phyloP scores from a whole-genome alignment of 495 filamentous ascomycete genomes.

The Thermothielavioides terrestris region DNA sequence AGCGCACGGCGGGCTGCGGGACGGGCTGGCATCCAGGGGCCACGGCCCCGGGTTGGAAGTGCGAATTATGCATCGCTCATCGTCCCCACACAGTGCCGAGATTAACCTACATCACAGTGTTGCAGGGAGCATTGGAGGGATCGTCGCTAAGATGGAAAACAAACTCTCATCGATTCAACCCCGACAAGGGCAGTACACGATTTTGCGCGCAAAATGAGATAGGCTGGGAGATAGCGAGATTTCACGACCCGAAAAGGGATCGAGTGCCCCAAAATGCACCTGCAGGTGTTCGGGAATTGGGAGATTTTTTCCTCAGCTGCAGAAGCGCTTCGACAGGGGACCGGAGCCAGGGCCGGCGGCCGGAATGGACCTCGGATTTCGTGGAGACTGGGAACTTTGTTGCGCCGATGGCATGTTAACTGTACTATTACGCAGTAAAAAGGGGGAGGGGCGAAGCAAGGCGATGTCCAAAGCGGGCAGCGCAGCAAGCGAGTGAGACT shows the following conservation, averaged over 20 bases:
- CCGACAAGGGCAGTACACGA: neutral
- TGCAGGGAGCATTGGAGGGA: neutral
- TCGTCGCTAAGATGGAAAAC: neutral
- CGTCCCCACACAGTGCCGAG: conserved; percentile 1
- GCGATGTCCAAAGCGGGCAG: too few species aligned
- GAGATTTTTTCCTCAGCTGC: neutral
- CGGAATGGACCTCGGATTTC: too few species aligned
- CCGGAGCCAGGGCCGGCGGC: too few species aligned
- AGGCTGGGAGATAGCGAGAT: conserved; percentile 25
- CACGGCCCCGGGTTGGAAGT: neutral
- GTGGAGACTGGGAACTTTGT: too few species aligned
- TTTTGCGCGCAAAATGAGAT: conserved; percentile 6
- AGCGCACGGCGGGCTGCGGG: neutral
- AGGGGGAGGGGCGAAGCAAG: too few species aligned
- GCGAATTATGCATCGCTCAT: too few species aligned
- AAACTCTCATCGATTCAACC: neutral
- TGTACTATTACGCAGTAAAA: too few species aligned
- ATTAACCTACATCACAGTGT: neutral
- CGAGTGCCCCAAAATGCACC: conserved; percentile 23
- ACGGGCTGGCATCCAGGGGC: neutral
- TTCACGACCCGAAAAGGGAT: conserved; percentile 12
- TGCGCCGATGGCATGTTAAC: too few species aligned
- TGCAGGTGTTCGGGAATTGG: conserved; percentile 25
- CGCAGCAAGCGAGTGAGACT: too few species aligned
- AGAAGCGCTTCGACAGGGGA: neutral